Evolutionary conservation across 1,284 basidiomycete species (phyloP).

Genomic region (Lentinus polychrous): DNA sequence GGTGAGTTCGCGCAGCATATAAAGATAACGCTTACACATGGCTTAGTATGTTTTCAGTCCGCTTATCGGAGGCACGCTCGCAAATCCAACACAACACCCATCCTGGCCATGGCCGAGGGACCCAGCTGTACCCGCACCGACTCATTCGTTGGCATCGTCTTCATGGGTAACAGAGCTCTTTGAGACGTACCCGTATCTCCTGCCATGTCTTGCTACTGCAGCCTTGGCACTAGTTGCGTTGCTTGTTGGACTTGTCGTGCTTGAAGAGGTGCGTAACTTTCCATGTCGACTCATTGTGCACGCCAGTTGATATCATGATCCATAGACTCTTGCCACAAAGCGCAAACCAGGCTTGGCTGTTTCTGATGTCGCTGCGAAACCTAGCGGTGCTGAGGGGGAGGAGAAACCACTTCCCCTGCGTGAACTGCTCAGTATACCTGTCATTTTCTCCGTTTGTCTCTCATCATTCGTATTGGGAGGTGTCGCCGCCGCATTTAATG

Average conservation of each 20-base stretch:
- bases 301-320: too few species aligned
- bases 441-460: slow-evolving; percentile 43
- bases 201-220: slow-evolving; percentile 46
- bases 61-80: slow-evolving; percentile 54
- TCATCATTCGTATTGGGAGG: slow-evolving; percentile 56
- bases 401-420: slow-evolving; percentile 19
- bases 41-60: too few species aligned
- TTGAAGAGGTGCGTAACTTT: slow-evolving; percentile 54
- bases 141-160: not conserved
- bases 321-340: slow-evolving; percentile 34
- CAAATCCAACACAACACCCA: slow-evolving; percentile 38
- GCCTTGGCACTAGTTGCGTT: slow-evolving; percentile 22
- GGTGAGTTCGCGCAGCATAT: too few species aligned
- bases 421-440: slow-evolving; percentile 41
- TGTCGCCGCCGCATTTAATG: slow-evolving; percentile 50
- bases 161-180: slow-evolving; percentile 27
- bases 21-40: too few species aligned
- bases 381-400: not conserved
- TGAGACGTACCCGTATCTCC: slow-evolving; percentile 47
- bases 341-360: slow-evolving; percentile 8
- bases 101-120: not conserved
- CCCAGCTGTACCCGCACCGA: not conserved
- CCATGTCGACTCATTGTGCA: too few species aligned
- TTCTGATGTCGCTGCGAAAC: not conserved
- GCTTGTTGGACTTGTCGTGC: slow-evolving; percentile 34